Conservation (phyloP, 2,329 filamentous ascomycete genomes). For the Penicillium olsonii region DNA sequence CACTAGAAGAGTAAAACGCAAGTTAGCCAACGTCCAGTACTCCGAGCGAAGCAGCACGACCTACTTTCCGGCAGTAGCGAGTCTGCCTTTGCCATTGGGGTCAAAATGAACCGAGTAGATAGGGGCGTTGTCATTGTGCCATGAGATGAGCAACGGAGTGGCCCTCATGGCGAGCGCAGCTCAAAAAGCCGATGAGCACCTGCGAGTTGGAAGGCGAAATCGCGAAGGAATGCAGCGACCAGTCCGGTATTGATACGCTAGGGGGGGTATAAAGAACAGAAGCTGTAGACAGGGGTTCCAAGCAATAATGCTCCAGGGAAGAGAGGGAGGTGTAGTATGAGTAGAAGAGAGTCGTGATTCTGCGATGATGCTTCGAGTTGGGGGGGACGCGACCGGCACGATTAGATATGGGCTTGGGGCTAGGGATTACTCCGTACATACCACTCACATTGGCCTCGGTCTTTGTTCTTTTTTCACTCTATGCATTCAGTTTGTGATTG, state of each 20-base stretch:
- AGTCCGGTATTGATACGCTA: neutral
- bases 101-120: conserved; percentile 99
- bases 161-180: conserved; percentile 74
- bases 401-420: conserved; percentile 20
- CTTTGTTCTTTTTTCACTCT: neutral
- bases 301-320: neutral
- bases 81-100: conserved; percentile 81
- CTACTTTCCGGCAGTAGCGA: conserved; percentile 85
- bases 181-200: conserved; percentile 24
- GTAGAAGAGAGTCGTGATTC: conserved; percentile 17
- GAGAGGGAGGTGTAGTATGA: neutral
- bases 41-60: conserved; percentile 20
- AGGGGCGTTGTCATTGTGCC: conserved; percentile 95
- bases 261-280: neutral
- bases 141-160: conserved; percentile 93
- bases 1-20: conserved; percentile 43
- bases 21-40: conserved; percentile 15
- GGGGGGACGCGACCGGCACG: conserved; percentile 27
- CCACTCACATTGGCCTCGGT: neutral
- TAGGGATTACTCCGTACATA: neutral
- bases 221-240: conserved; percentile 9
- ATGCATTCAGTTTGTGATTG: neutral
- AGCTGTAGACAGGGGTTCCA: neutral
- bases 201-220: conserved; percentile 1
- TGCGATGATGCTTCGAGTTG: conserved; percentile 31